A percentile compares a stretch with the other conserved stretches of the same genome.
These are phyloP conservation scores for Gymnopilus junonius DNA, from an alignment of 768 basidiomycete species.

Conservation along the genomic window DNA sequence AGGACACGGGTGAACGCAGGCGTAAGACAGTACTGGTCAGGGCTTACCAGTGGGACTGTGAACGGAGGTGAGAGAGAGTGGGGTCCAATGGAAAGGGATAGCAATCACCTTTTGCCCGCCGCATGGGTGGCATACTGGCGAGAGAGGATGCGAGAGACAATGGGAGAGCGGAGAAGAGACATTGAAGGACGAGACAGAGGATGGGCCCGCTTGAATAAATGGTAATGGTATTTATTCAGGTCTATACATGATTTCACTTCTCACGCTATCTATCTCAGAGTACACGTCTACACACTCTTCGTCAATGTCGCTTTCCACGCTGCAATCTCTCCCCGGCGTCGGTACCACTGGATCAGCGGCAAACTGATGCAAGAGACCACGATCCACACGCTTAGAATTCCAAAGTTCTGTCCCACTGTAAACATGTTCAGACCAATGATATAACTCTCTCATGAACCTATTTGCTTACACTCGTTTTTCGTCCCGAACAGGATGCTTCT, in stretches of 20 bases:
- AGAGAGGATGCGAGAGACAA: slow-evolving; percentile 23
- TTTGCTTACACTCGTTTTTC: slow-evolving; percentile 52
- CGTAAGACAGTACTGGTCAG: background rate
- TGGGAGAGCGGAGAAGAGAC: slow-evolving; percentile 19
- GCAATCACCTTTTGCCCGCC: slow-evolving; percentile 31
- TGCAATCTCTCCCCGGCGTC: slow-evolving; percentile 17
- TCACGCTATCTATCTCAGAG: slow-evolving; percentile 12
- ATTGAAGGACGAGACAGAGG: slow-evolving; percentile 19
- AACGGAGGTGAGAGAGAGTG: slow-evolving; percentile 16
- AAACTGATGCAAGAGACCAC: slow-evolving; percentile 53
- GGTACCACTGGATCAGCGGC: slow-evolving; percentile 47
- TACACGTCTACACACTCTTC: slow-evolving; percentile 8
- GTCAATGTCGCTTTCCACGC: slow-evolving; percentile 14
- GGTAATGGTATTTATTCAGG: slow-evolving; percentile 2
- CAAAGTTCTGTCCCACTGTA: slow-evolving; percentile 63
- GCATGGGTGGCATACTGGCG: slow-evolving; percentile 28
- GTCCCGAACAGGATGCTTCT: slow-evolving; percentile 63
- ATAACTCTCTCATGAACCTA: background rate
- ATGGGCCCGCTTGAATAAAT: slow-evolving; percentile 14
- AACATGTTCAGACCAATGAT: background rate
- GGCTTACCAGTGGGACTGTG: slow-evolving; percentile 65
- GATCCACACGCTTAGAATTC: slow-evolving; percentile 57
- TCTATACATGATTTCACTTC: background rate
- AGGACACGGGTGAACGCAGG: slow-evolving; percentile 20
- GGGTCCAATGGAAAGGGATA: slow-evolving; percentile 6